phyloP scores from a whole-genome alignment of 441 rosid species.

The Bocquillonia castaneifolia region DNA sequence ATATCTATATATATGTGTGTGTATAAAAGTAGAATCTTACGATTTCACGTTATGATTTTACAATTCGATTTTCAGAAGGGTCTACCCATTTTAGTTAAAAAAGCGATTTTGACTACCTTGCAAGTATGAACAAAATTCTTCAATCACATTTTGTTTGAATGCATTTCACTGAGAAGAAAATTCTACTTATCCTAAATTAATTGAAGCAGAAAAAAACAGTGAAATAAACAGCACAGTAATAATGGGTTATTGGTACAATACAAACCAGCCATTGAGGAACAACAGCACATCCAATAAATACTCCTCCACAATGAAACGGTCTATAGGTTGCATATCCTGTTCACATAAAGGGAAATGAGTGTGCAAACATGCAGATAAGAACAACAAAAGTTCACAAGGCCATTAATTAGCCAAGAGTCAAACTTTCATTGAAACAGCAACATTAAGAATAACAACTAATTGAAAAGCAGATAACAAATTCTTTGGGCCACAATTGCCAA shows the following conservation, averaged over 20 bases:
- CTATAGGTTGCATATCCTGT: slow-evolving; percentile 94
- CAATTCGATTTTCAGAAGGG: too few species aligned
- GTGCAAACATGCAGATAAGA: slow-evolving; percentile 16
- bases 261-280: slow-evolving; percentile 96
- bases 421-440: neutral
- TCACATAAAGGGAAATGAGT: slow-evolving; percentile 20
- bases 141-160: too few species aligned
- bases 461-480: neutral
- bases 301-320: slow-evolving; percentile 94
- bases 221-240: neutral
- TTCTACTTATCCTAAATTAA: neutral
- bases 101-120: too few species aligned
- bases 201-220: slow-evolving; percentile 13
- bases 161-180: neutral
- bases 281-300: slow-evolving; percentile 90
- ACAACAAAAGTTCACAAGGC: neutral
- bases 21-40: too few species aligned
- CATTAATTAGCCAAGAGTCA: neutral
- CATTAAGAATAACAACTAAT: neutral
- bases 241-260: slow-evolving; percentile 19
- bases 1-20: too few species aligned
- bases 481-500: too few species aligned
- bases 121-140: too few species aligned
- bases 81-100: too few species aligned
- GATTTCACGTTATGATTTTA: too few species aligned